Conservation (phyloP, 2,329 filamentous ascomycete species). For the Didymosphaeria variabile region DNA sequence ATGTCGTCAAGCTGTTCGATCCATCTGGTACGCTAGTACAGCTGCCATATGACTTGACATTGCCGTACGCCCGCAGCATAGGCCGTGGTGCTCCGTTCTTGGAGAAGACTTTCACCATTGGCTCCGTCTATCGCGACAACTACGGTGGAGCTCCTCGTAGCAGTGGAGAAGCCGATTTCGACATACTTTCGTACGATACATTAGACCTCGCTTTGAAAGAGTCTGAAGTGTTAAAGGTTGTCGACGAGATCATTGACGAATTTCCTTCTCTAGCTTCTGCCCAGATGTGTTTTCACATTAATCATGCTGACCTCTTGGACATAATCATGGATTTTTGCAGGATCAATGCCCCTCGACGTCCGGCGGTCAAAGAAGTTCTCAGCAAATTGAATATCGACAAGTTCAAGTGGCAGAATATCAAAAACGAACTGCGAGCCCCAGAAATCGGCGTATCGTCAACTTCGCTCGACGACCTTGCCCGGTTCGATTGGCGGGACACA, state of each 20-base stretch:
- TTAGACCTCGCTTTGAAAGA: slow-evolving; percentile 88
- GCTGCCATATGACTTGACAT: slow-evolving; percentile 90
- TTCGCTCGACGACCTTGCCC: slow-evolving; percentile 86
- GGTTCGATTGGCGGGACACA: slow-evolving; percentile 86
- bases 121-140: slow-evolving; percentile 83
- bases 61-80: slow-evolving; percentile 86
- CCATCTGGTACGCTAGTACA: slow-evolving; percentile 87
- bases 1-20: slow-evolving; percentile 83
- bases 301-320: slow-evolving; percentile 86
- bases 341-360: slow-evolving; percentile 73
- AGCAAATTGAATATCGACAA: slow-evolving; percentile 87
- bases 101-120: slow-evolving; percentile 85
- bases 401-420: slow-evolving; percentile 83
- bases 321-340: slow-evolving; percentile 91
- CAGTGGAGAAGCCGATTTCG: slow-evolving; percentile 92
- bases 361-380: slow-evolving; percentile 80
- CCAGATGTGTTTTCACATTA: slow-evolving; percentile 88
- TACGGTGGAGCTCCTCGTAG: slow-evolving; percentile 82
- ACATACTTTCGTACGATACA: slow-evolving; percentile 86
- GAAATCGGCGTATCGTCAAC: slow-evolving; percentile 85
- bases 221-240: slow-evolving; percentile 90
- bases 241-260: slow-evolving; percentile 86
- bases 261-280: slow-evolving; percentile 78
- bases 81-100: slow-evolving; percentile 73
- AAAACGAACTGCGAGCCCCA: slow-evolving; percentile 81